Conservation (phyloP, 2,329 filamentous ascomycete species). For the Davidsoniella neocaledoniae region DNA sequence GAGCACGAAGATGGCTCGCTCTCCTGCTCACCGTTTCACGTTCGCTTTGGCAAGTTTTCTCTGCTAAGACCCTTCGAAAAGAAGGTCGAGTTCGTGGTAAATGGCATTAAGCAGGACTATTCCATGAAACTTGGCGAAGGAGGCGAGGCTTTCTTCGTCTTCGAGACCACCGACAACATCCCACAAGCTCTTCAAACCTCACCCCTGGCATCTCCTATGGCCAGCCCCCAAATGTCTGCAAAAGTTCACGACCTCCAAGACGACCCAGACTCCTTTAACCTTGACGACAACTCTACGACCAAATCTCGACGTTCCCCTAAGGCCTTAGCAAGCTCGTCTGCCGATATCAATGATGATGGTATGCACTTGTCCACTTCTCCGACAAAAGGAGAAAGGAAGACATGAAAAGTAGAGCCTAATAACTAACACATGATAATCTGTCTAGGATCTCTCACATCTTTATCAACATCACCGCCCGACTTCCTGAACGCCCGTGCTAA, state of each 20-base stretch:
- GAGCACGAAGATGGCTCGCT: slow-evolving; percentile 85
- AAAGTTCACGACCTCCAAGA: slow-evolving; percentile 12
- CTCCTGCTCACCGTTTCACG: slow-evolving; percentile 91
- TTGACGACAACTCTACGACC: slow-evolving; percentile 56
- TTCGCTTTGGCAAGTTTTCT: slow-evolving; percentile 97
- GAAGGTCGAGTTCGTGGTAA: slow-evolving; percentile 96
- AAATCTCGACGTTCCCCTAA: slow-evolving; percentile 29
- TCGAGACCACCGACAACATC: slow-evolving; percentile 82
- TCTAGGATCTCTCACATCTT: slow-evolving; percentile 33
- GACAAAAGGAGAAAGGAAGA: too few relatives aligned
- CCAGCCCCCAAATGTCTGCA: slow-evolving; percentile 53
- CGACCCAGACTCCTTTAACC: slow-evolving; percentile 15
- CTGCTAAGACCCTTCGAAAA: slow-evolving; percentile 89
- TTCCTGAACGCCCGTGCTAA: slow-evolving; percentile 34
- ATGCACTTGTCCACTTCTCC: background rate
- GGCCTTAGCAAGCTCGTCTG: slow-evolving; percentile 26
- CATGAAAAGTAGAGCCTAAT: background rate
- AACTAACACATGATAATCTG: background rate
- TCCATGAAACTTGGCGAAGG: slow-evolving; percentile 97
- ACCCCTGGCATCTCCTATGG: slow-evolving; percentile 76
- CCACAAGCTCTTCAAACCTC: slow-evolving; percentile 92
- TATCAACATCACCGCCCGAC: slow-evolving; percentile 36
- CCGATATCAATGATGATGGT: slow-evolving; percentile 21
- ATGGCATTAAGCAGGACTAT: slow-evolving; percentile 79
- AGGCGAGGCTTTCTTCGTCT: slow-evolving; percentile 96